Percentiles rank a stretch among this genome's conserved stretches.
Evolutionary conservation across 345 rosid species (phyloP).

Genomic region (Firmiana major): DNA sequence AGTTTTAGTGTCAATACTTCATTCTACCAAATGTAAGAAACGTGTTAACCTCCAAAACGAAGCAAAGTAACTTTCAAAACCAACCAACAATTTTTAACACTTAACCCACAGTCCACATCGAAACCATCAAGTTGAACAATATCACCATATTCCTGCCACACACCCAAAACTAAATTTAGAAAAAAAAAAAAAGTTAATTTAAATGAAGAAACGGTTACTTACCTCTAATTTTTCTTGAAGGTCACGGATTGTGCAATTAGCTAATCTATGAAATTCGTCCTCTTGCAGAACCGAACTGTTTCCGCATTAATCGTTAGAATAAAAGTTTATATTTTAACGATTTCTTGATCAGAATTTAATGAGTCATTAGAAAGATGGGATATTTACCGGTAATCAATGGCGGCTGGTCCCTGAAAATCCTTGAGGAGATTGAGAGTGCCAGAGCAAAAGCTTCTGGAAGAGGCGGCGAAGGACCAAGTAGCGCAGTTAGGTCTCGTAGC

Average conservation of each 20-base stretch:
- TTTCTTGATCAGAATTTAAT: not conserved
- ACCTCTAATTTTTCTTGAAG: constrained; percentile 90
- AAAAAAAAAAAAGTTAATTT: not conserved
- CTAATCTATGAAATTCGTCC: constrained; percentile 79
- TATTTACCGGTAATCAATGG: constrained; percentile 51
- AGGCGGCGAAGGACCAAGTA: constrained; percentile 18
- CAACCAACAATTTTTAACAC: constrained; percentile 16
- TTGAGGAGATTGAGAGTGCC: constrained; percentile 15
- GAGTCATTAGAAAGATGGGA: not conserved
- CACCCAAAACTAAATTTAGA: not conserved
- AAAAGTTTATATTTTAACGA: not conserved
- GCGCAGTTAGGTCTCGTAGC: not conserved
- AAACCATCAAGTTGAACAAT: constrained; percentile 70
- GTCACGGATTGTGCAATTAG: constrained; percentile 63
- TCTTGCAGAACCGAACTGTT: constrained; percentile 76
- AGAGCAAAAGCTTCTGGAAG: constrained; percentile 52
- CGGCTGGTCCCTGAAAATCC: constrained; percentile 40
- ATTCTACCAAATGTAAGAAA: constrained; percentile 44
- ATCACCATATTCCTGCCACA: constrained; percentile 79
- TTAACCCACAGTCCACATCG: constrained; percentile 90
- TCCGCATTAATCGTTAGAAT: constrained; percentile 28
- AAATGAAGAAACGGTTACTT: not conserved
- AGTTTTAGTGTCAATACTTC: constrained; percentile 88
- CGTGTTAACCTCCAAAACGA: not conserved
- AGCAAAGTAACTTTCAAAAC: not conserved